Evolutionary conservation across 208 protist species (phyloP).

Genomic region (Trypanosomatidae sp.): DNA sequence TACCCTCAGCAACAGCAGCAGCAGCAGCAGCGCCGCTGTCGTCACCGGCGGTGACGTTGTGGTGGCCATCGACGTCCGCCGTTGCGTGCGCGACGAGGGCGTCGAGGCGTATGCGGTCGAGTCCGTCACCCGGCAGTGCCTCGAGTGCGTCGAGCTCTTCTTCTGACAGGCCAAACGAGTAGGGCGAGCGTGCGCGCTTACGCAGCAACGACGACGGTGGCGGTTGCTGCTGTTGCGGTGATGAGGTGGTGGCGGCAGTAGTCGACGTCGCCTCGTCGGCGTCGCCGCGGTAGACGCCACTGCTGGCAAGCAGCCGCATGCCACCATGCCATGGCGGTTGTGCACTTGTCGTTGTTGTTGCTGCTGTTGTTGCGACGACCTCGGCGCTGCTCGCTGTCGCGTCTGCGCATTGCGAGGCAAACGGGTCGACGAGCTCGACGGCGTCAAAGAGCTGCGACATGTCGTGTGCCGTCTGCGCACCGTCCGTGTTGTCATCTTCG

Average conservation of each 20-base stretch:
- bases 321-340: not conserved
- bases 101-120: slow-evolving; percentile 20
- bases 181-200: not conserved
- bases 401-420: not conserved
- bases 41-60: not conserved
- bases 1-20: too few species aligned
- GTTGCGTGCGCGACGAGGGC: slow-evolving; percentile 11
- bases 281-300: too few species aligned
- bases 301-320: too few species aligned
- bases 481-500: not conserved
- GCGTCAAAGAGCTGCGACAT: slow-evolving; percentile 1
- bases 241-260: too few species aligned
- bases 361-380: slow-evolving; percentile 1
- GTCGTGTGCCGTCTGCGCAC: not conserved
- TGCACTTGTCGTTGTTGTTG: not conserved
- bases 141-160: slow-evolving; percentile 11
- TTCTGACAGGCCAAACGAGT: too few species aligned
- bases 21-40: too few species aligned
- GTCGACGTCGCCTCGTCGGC: too few species aligned
- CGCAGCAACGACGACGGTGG: not conserved
- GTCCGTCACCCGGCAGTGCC: slow-evolving; percentile 43
- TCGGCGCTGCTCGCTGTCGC: not conserved
- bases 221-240: not conserved
- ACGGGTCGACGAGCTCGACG: not conserved
- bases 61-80: not conserved